Evolutionary conservation across 306 rosid genomes (phyloP).

Genomic region (Vigna reflexopilosa): DNA sequence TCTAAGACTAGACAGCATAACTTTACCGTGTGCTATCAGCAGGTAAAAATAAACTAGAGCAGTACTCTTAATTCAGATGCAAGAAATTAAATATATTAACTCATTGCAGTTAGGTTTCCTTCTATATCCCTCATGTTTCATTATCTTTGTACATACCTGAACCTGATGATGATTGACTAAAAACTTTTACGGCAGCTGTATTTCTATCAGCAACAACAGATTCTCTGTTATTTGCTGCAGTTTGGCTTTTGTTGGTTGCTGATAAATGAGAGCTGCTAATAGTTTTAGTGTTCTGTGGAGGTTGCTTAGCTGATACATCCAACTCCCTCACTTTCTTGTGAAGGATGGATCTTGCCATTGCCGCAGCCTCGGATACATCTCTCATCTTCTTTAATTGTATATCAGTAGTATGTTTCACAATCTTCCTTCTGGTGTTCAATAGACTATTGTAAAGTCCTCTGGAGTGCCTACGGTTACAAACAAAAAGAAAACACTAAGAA

Average conservation of each 20-base stretch:
- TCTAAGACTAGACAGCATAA: constrained; percentile 30
- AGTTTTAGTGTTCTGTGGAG: constrained; percentile 49
- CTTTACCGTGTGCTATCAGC: neutral
- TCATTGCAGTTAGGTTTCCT: constrained; percentile 20
- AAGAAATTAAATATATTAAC: constrained; percentile 11
- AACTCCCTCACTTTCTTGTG: constrained; percentile 71
- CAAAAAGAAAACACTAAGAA: constrained; percentile 22
- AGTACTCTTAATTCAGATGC: constrained; percentile 10
- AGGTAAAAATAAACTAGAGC: constrained; percentile 20
- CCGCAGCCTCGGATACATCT: constrained; percentile 74
- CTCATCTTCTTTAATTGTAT: constrained; percentile 65
- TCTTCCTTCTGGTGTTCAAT: constrained; percentile 66
- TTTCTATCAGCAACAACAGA: constrained; percentile 46
- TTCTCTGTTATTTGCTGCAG: constrained; percentile 43
- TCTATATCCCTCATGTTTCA: constrained; percentile 29
- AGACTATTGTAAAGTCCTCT: constrained; percentile 66
- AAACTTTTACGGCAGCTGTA: constrained; percentile 46
- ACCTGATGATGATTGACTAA: constrained; percentile 62
- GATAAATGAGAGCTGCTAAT: constrained; percentile 46
- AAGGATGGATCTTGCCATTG: constrained; percentile 76
- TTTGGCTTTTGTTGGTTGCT: constrained; percentile 43
- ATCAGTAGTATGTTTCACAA: constrained; percentile 59
- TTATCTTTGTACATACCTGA: constrained; percentile 58
- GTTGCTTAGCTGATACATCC: constrained; percentile 58
- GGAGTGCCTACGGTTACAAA: constrained; percentile 67